phyloP scores from a whole-genome alignment of 495 filamentous ascomycete genomes.

The Aspergillus avenaceus region DNA sequence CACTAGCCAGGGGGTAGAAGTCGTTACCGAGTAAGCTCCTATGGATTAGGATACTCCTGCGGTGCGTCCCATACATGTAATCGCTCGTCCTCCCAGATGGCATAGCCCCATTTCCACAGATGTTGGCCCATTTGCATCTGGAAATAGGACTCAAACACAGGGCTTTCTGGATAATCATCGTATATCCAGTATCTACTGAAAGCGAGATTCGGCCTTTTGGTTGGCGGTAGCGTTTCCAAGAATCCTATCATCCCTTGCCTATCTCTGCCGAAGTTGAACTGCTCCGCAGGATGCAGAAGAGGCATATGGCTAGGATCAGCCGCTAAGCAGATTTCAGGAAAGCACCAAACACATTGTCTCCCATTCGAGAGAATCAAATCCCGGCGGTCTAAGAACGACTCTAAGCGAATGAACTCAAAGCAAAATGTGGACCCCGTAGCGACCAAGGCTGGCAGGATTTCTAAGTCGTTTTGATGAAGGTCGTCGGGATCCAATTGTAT shows the following conservation, averaged over 20 bases:
- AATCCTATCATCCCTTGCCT: neutral
- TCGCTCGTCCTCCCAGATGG: constrained; percentile 7
- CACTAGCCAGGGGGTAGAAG: no score
- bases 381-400: constrained; percentile 1
- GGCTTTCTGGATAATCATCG: neutral
- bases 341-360: neutral
- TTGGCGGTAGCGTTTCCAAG: neutral
- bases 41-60: no score
- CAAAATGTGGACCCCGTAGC: constrained; percentile 3
- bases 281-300: constrained; percentile 7
- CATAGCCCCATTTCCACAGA: constrained; percentile 5
- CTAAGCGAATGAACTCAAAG: neutral
- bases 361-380: constrained; percentile 3
- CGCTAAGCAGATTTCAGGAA: neutral
- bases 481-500: neutral
- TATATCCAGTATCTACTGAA: neutral
- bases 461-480: neutral
- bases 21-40: no score
- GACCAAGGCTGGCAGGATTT: neutral
- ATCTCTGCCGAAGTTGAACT: constrained; percentile 3
- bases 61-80: no score
- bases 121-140: no score
- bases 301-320: neutral
- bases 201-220: neutral
- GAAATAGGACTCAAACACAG: neutral